These are phyloP conservation scores for Friedmanniomyces simplex DNA, from an alignment of 495 filamentous ascomycete genomes.

Conservation along the genomic window DNA sequence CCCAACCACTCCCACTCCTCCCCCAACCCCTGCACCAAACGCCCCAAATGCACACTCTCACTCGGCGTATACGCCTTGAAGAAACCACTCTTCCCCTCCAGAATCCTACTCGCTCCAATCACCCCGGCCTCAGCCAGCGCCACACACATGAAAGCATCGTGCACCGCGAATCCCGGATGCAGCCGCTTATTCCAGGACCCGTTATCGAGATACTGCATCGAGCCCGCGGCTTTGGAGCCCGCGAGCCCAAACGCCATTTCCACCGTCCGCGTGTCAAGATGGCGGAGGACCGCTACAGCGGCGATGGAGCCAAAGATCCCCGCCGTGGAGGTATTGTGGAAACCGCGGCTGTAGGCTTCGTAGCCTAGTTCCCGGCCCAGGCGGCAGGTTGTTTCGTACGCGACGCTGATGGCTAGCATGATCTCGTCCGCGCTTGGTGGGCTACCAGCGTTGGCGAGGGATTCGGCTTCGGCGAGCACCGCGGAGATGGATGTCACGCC, in stretches of 20 bases:
- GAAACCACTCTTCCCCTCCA: slow-evolving; percentile 24
- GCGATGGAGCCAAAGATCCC: slow-evolving; percentile 25
- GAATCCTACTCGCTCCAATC: slow-evolving; percentile 14
- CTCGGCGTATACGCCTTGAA: slow-evolving; percentile 24
- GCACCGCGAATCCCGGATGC: slow-evolving; percentile 25
- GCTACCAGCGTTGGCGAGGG: not conserved
- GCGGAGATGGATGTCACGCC: slow-evolving; percentile 23
- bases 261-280: slow-evolving; percentile 1
- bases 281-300: slow-evolving; percentile 16
- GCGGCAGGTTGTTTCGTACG: slow-evolving; percentile 23
- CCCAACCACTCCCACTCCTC: slow-evolving; percentile 17
- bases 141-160: slow-evolving; percentile 25
- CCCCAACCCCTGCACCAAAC: slow-evolving; percentile 16
- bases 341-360: slow-evolving; percentile 22
- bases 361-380: slow-evolving; percentile 22
- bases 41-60: slow-evolving; percentile 6
- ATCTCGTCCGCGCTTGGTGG: slow-evolving; percentile 4
- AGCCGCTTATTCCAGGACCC: slow-evolving; percentile 26
- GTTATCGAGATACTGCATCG: slow-evolving; percentile 28
- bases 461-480: slow-evolving; percentile 16
- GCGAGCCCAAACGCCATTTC: slow-evolving; percentile 24
- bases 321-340: slow-evolving; percentile 23
- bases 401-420: slow-evolving; percentile 23
- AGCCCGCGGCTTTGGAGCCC: slow-evolving; percentile 22
- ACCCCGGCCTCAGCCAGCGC: slow-evolving; percentile 23